Base-by-base conservation (phyloP, 2,329 filamentous ascomycete genomes). In the Trichoderma guizhouense region DNA sequence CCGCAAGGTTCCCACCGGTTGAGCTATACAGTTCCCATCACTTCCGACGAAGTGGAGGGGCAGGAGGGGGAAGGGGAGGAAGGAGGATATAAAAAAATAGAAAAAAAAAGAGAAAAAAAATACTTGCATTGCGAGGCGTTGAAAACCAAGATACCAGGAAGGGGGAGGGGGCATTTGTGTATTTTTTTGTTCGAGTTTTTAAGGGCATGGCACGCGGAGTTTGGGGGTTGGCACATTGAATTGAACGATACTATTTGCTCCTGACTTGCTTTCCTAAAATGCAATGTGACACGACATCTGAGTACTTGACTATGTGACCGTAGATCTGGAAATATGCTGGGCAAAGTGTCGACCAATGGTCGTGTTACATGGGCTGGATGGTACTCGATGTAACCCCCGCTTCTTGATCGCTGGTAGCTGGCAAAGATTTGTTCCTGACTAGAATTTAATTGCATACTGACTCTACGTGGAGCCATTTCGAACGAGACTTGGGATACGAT, bases 81-180 rank as follows among this genome's bases (percentile, higher is more conserved):
- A 43, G 15, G 39, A 18, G 39, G 15, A 43, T n/a, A 51, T 21
- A 58, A 47, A 39, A 21, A 7, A 47, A 39, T 15, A 7, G 24
- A 53, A 51, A 30, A 39, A 28, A 30, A 28, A n/a, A 58, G 3
- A 39, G 0, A 15, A 7, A 34, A 11, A 24, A n/a, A n/a, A 28
- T 8, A 30, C 28, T 21, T 3, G 43, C 28, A 55, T 64, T 39
- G 61, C 60, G 32, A 68, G 58, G 26, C 58, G 51, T 57, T 53
- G 7, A 18, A 28, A 24, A 21, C 51, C 18, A 60, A 72, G 70
- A 72, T 72, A 72, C 70, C 70, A 68, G 32, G 62, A 58, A 32
- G 26, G 6, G 24, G 30, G 55, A 21, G 47, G 55, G 8, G 18
- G 55, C 55, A 32, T 58, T 58, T 30, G 57, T 21, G 28, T 34